A percentile compares a stretch with the other conserved stretches of the same genome.
Conservation (phyloP, 257 asterid genomes). For the Voacanga thouarsii region DNA sequence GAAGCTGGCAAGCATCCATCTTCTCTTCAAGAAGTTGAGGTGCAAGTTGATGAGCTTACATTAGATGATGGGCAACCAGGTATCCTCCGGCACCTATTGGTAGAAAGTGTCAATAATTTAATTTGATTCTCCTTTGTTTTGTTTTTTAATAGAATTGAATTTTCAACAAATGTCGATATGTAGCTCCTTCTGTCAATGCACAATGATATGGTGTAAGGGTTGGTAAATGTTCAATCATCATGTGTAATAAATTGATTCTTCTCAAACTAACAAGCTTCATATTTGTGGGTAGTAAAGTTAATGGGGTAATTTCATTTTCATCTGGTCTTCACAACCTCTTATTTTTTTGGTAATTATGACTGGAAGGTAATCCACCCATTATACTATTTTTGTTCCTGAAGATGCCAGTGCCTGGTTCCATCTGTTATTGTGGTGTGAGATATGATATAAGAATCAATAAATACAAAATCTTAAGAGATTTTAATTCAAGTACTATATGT, state of each 20-base stretch:
- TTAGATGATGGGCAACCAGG: slow-evolving; percentile 65
- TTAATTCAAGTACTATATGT: too few species aligned
- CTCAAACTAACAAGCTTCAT: background rate
- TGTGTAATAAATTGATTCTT: background rate
- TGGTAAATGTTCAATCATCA: background rate
- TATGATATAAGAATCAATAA: too few species aligned
- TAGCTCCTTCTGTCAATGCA: background rate
- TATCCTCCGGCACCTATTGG: background rate
- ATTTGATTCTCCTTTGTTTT: background rate
- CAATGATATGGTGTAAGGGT: background rate
- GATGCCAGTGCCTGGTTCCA: too few species aligned
- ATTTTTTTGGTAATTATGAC: too few species aligned
- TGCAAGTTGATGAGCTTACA: slow-evolving; percentile 45
- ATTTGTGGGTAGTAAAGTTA: background rate
- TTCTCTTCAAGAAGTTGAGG: slow-evolving; percentile 43
- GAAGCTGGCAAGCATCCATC: slow-evolving; percentile 31
- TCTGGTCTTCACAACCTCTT: too few species aligned
- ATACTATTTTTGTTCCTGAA: too few species aligned
- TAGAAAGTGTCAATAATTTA: background rate
- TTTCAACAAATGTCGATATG: background rate
- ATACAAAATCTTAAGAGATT: too few species aligned
- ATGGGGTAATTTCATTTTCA: background rate
- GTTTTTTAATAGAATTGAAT: background rate
- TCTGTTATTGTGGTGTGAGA: too few species aligned
- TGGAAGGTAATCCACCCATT: too few species aligned